phyloP scores from a whole-genome alignment of 2,329 filamentous ascomycete genomes.

The Aureobasidium namibiae region DNA sequence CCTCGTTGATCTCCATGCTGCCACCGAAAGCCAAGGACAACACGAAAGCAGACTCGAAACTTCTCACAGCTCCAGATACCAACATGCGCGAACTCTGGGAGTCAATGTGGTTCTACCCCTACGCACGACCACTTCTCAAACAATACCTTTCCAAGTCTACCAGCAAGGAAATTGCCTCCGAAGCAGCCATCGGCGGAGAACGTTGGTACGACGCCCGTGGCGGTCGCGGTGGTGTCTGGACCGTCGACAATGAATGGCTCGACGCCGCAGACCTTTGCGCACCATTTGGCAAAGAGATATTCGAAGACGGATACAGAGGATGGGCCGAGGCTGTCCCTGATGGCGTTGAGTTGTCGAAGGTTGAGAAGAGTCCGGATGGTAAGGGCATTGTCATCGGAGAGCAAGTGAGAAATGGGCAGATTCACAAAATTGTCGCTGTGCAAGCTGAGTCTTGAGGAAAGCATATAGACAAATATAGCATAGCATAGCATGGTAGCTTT shows the following conservation, averaged over 20 bases:
- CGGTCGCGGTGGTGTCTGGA: conserved; percentile 10
- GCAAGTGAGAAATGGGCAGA: background rate
- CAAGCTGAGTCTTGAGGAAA: conserved; percentile 13
- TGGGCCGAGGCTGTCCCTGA: background rate
- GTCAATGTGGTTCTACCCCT: conserved; percentile 9
- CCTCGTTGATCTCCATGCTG: conserved; percentile 2
- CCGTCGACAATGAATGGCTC: conserved; percentile 6
- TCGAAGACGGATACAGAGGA: conserved; percentile 1
- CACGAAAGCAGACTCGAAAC: background rate
- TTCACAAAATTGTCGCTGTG: background rate
- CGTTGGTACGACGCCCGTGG: conserved; percentile 8
- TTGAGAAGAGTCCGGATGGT: background rate
- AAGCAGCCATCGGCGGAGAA: conserved; percentile 5
- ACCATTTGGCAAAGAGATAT: background rate
- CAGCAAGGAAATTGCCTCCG: conserved; percentile 9
- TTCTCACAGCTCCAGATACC: background rate
- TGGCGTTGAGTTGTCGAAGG: background rate
- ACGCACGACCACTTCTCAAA: conserved; percentile 2
- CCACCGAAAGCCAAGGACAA: background rate
- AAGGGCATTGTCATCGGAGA: background rate
- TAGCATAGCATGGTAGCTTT: background rate
- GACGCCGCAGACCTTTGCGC: conserved; percentile 7
- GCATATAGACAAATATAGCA: background rate
- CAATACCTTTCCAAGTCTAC: background rate
- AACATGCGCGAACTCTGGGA: conserved; percentile 5